Evolutionary conservation across 345 rosid genomes (phyloP).

Genomic region (Turritis glabra): DNA sequence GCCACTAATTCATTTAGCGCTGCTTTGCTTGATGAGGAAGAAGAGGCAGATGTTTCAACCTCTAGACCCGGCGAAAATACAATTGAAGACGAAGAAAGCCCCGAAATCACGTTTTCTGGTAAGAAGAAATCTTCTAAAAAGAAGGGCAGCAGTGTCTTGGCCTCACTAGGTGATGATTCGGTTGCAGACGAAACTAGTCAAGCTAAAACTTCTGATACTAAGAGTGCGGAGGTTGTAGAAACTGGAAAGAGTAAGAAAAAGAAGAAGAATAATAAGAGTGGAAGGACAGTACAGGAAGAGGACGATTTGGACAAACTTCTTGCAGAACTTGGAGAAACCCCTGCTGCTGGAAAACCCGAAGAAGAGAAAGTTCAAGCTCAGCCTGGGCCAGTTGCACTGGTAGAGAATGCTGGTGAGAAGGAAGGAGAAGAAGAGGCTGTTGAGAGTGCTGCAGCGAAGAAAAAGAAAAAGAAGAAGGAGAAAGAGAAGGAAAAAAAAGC

Average conservation of each 20-base stretch:
- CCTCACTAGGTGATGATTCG: constrained; percentile 40
- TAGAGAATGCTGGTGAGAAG: constrained; percentile 53
- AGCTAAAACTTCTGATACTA: constrained; percentile 37
- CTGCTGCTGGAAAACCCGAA: constrained; percentile 43
- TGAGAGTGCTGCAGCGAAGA: constrained; percentile 86
- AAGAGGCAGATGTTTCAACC: constrained; percentile 44
- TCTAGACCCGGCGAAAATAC: constrained; percentile 35
- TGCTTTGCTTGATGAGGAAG: constrained; percentile 56
- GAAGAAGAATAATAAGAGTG: constrained; percentile 79
- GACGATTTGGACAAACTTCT: constrained; percentile 94
- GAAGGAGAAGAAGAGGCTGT: constrained; percentile 72
- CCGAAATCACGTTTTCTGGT: constrained; percentile 49
- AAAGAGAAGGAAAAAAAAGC: constrained; percentile 75
- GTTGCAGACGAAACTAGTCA: constrained; percentile 34
- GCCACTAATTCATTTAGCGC: constrained; percentile 52
- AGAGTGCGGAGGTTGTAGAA: constrained; percentile 56
- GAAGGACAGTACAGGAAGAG: constrained; percentile 91
- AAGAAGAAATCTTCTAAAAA: constrained; percentile 82
- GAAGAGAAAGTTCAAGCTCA: constrained; percentile 57
- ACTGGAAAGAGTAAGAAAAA: constrained; percentile 71
- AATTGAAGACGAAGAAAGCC: constrained; percentile 45
- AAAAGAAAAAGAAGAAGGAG: constrained; percentile 70
- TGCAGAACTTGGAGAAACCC: constrained; percentile 76
- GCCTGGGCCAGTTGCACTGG: constrained; percentile 46
- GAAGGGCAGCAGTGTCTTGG: constrained; percentile 44